Evolutionary conservation across 2,329 filamentous ascomycete genomes (phyloP).

Genomic region (Colletotrichum musae): DNA sequence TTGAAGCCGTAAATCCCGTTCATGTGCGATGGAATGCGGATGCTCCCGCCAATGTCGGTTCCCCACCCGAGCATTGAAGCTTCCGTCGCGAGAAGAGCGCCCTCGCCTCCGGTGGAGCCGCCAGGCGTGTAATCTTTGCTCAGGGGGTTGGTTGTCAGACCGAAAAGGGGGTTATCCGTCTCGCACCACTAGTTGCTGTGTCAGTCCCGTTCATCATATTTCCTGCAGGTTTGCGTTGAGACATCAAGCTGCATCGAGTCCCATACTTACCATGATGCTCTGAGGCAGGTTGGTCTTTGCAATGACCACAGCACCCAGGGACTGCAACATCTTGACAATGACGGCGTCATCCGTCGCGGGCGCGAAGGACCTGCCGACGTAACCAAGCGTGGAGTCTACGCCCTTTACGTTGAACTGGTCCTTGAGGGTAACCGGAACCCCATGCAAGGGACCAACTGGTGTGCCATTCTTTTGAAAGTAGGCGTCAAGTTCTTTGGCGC

Average conservation of each 20-base stretch:
- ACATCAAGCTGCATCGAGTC: no score
- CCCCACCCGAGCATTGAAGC: constrained; percentile 59
- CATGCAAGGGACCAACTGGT: constrained; percentile 71
- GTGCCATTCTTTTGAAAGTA: constrained; percentile 53
- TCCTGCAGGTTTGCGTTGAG: no score
- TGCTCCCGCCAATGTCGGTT: constrained; percentile 59
- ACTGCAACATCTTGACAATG: constrained; percentile 70
- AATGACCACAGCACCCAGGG: constrained; percentile 73
- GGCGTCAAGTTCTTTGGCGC: constrained; percentile 56
- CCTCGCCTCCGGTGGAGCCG: constrained; percentile 74
- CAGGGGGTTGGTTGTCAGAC: constrained; percentile 73
- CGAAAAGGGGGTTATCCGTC: constrained; percentile 68
- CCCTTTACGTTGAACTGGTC: constrained; percentile 72
- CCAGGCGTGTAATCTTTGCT: constrained; percentile 73
- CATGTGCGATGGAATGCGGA: constrained; percentile 55
- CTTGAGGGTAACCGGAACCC: constrained; percentile 66
- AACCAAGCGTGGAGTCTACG: constrained; percentile 67
- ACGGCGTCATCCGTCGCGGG: constrained; percentile 66
- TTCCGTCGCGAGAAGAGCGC: constrained; percentile 55
- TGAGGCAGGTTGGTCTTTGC: constrained; percentile 80
- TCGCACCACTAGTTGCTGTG: constrained; percentile 48
- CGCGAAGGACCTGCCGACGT: constrained; percentile 62
- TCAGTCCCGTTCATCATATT: no score
- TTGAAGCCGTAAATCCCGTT: constrained; percentile 51
- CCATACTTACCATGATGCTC: constrained; percentile 62